phyloP scores from a whole-genome alignment of 2,329 filamentous ascomycete species.

The Alternaria dauci region DNA sequence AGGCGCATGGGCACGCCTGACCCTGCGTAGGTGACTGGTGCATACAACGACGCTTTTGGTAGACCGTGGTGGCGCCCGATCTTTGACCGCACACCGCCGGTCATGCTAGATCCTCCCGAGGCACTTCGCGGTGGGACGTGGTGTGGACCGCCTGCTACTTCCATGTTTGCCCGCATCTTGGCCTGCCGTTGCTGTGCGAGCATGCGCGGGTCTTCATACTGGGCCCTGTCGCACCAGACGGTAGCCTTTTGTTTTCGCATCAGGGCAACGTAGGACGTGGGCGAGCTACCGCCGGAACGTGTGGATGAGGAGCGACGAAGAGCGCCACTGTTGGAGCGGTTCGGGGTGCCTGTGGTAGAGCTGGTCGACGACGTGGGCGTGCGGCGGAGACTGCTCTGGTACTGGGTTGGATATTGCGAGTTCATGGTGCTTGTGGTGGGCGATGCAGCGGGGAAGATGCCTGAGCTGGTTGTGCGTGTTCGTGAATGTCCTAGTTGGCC shows the following conservation, averaged over 20 bases:
- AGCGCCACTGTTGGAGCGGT: conserved; percentile 62
- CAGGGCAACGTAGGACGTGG: conserved; percentile 90
- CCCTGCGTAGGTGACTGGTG: conserved; percentile 75
- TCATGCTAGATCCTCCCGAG: conserved; percentile 50
- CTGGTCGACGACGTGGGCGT: conserved; percentile 76
- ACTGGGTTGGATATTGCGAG: conserved; percentile 46
- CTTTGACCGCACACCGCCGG: conserved; percentile 74
- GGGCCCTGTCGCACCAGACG: conserved; percentile 95
- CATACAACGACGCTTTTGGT: conserved; percentile 79
- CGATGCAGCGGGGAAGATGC: conserved; percentile 41
- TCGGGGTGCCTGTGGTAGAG: conserved; percentile 62
- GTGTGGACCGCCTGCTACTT: conserved; percentile 73
- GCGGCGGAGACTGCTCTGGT: conserved; percentile 55
- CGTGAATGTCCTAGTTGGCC: conserved; percentile 45
- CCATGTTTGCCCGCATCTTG: conserved; percentile 83
- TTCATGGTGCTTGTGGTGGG: conserved; percentile 43
- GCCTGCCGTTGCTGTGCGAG: conserved; percentile 84
- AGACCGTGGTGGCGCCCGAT: conserved; percentile 83
- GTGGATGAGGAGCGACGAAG: conserved; percentile 80
- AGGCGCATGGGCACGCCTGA: conserved; percentile 89
- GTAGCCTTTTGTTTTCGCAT: conserved; percentile 97
- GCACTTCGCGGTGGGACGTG: conserved; percentile 47
- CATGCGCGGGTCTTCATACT: conserved; percentile 87
- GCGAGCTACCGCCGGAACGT: conserved; percentile 70
- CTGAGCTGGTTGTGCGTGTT: conserved; percentile 50